Evolutionary conservation across 1,284 basidiomycete genomes (phyloP).

Genomic region (Cryptococcus maquisensis): DNA sequence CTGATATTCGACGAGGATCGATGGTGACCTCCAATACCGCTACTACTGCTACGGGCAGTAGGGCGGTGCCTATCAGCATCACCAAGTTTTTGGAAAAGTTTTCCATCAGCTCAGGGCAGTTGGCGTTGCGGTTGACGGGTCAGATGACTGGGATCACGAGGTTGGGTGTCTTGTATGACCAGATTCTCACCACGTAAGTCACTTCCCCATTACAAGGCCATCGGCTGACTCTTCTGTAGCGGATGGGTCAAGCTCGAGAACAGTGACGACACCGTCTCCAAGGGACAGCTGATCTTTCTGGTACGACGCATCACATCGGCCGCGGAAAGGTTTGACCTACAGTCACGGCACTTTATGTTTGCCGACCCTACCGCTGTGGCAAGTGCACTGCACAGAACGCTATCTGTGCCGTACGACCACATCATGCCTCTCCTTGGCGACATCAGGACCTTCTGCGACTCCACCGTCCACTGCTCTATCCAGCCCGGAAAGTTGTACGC

Average conservation of each 20-base stretch:
- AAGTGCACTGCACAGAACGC: conserved; percentile 42
- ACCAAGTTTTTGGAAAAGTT: conserved; percentile 48
- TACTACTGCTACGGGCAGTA: conserved; percentile 7
- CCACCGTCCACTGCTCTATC: conserved; percentile 34
- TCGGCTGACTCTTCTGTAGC: conserved; percentile 13
- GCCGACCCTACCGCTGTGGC: conserved; percentile 48
- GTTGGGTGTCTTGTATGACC: conserved; percentile 51
- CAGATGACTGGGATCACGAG: conserved; percentile 37
- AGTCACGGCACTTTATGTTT: conserved; percentile 49
- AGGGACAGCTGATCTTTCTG: conserved; percentile 51
- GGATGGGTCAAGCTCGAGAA: conserved; percentile 44
- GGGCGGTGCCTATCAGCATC: conserved; percentile 24
- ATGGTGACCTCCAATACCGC: conserved; percentile 16
- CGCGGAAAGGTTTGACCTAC: conserved; percentile 44
- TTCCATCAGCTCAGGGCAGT: conserved; percentile 32
- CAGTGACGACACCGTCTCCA: conserved; percentile 46
- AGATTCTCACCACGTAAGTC: conserved; percentile 50
- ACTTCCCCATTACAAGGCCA: neutral
- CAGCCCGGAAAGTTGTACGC: conserved; percentile 48
- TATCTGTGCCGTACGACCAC: conserved; percentile 48
- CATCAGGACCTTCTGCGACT: conserved; percentile 44
- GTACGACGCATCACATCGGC: conserved; percentile 45
- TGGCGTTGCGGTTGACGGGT: conserved; percentile 43
- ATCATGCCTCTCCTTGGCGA: conserved; percentile 47
- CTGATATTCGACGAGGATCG: conserved; percentile 26